phyloP scores from a whole-genome alignment of 208 protist species.

The Naegleria lovaniensis region DNA sequence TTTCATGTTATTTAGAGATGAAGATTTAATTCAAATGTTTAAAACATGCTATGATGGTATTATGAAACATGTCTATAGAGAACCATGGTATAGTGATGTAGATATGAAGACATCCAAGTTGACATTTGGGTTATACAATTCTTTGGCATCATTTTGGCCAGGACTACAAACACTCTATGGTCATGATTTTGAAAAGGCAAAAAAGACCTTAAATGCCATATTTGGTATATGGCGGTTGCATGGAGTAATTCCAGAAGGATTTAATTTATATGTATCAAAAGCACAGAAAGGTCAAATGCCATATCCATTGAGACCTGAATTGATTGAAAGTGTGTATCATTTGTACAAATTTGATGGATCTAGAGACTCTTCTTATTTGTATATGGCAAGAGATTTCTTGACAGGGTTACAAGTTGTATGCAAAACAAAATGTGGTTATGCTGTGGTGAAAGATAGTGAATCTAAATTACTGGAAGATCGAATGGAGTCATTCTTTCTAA shows the following conservation, averaged over 20 bases:
- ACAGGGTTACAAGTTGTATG: constrained; percentile 51
- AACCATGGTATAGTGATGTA: constrained; percentile 53
- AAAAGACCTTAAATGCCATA: constrained; percentile 47
- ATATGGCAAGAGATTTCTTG: constrained; percentile 61
- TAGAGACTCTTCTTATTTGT: constrained; percentile 49
- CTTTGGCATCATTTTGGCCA: constrained; percentile 71
- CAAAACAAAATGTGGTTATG: constrained; percentile 54
- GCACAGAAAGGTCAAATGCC: constrained; percentile 20
- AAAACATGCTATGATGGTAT: background rate
- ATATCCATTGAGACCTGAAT: constrained; percentile 64
- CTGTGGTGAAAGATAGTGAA: constrained; percentile 42
- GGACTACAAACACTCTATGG: constrained; percentile 65
- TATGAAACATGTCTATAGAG: constrained; percentile 22
- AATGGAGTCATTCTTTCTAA: constrained; percentile 86
- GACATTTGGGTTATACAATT: constrained; percentile 47
- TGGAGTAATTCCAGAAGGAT: constrained; percentile 64
- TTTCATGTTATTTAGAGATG: constrained; percentile 56
- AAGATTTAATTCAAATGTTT: constrained; percentile 38
- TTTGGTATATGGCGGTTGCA: constrained; percentile 57
- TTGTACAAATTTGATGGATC: constrained; percentile 44
- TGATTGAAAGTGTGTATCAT: constrained; percentile 55
- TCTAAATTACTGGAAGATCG: constrained; percentile 52
- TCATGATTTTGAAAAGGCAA: constrained; percentile 53
- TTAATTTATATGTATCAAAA: background rate
- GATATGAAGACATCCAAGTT: constrained; percentile 47